These are phyloP conservation scores for Termitomyces sp. DNA, from an alignment of 768 basidiomycete species.

Conservation along the genomic window DNA sequence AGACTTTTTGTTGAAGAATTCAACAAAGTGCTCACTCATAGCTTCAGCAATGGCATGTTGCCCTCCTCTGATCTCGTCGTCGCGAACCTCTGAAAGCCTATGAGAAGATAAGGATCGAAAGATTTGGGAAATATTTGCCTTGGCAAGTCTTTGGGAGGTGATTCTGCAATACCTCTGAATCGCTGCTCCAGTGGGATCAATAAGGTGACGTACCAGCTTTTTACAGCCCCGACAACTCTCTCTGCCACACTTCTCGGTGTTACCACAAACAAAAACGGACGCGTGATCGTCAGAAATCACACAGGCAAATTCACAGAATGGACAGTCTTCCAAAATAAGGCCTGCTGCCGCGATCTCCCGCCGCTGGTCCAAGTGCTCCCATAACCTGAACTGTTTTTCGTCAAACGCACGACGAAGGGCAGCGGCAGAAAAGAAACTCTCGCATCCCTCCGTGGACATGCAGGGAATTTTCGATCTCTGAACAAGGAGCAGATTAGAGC, in stretches of 20 bases:
- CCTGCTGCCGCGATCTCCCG: constrained; percentile 68
- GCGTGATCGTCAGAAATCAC: constrained; percentile 53
- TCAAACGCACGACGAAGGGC: constrained; percentile 61
- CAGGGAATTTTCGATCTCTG: constrained; percentile 56
- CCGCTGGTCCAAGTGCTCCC: constrained; percentile 57
- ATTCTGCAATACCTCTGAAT: constrained; percentile 34
- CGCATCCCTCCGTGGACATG: constrained; percentile 46
- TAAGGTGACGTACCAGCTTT: constrained; percentile 37
- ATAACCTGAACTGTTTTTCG: constrained; percentile 54
- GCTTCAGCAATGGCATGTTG: constrained; percentile 75
- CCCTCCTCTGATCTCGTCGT: constrained; percentile 32
- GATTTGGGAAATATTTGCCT: constrained; percentile 18
- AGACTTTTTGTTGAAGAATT: background rate
- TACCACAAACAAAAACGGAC: constrained; percentile 36
- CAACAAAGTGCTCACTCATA: constrained; percentile 52
- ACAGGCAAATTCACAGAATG: constrained; percentile 71
- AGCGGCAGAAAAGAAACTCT: constrained; percentile 52
- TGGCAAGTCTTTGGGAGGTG: constrained; percentile 58
- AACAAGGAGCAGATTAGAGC: constrained; percentile 51
- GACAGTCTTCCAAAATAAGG: constrained; percentile 74
- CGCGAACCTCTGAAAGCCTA: constrained; percentile 2
- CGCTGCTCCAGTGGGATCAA: background rate
- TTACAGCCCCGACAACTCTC: constrained; percentile 69
- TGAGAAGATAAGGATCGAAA: background rate
- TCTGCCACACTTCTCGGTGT: constrained; percentile 50